Evolutionary conservation across 345 rosid species (phyloP).

Genomic region (Linum usitatissimum): DNA sequence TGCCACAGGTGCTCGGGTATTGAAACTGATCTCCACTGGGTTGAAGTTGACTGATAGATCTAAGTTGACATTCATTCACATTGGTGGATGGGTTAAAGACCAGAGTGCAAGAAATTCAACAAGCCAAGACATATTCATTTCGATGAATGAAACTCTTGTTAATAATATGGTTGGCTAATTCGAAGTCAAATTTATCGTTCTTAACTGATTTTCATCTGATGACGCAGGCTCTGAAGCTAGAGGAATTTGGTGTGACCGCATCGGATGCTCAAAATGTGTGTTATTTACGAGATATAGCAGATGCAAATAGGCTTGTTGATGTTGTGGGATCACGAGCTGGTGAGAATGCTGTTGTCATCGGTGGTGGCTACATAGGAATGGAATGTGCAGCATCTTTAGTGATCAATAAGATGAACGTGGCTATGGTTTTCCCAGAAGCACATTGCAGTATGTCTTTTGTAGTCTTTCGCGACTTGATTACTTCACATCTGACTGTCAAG

Average conservation of each 20-base stretch:
- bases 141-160: background rate
- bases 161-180: background rate
- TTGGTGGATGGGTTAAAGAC: no score
- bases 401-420: slow-evolving; percentile 74
- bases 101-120: no score
- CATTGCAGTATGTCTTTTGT: slow-evolving; percentile 65
- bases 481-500: background rate
- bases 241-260: slow-evolving; percentile 86
- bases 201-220: slow-evolving; percentile 6
- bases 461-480: background rate
- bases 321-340: slow-evolving; percentile 50
- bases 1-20: slow-evolving; percentile 99
- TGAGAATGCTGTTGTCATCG: slow-evolving; percentile 86
- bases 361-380: slow-evolving; percentile 98
- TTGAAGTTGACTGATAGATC: background rate
- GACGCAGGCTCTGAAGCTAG: slow-evolving; percentile 77
- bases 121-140: no score
- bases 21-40: slow-evolving; percentile 28
- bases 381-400: slow-evolving; percentile 96
- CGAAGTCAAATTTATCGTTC: background rate
- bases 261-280: slow-evolving; percentile 88
- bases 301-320: slow-evolving; percentile 72
- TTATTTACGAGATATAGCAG: slow-evolving; percentile 72
- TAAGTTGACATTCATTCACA: background rate
- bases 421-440: slow-evolving; percentile 97